Conservation (phyloP, 257 asterid species). For the Dorcoceras hygrometricum region DNA sequence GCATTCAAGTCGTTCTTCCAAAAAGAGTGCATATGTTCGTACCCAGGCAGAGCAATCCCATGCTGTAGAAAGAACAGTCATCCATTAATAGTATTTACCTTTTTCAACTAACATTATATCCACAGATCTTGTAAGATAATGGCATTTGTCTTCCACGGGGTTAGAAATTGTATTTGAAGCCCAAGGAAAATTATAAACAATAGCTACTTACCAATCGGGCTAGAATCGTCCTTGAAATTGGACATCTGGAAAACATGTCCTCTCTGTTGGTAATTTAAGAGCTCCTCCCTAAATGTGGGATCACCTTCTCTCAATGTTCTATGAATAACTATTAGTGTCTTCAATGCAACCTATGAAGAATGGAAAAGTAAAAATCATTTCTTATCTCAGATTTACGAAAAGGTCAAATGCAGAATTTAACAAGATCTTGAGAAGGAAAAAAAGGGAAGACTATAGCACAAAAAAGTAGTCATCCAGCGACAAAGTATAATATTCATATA, state of each 20-base stretch:
- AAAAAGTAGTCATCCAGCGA: background rate
- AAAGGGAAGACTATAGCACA: background rate
- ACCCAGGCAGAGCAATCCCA: conserved; percentile 68
- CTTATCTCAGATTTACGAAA: background rate
- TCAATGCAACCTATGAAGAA: conserved; percentile 46
- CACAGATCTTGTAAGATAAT: too few species aligned
- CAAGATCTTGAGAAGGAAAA: background rate
- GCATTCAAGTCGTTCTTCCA: conserved; percentile 63
- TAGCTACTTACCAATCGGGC: conserved; percentile 42
- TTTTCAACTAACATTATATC: background rate
- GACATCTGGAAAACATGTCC: conserved; percentile 52
- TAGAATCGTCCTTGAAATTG: conserved; percentile 61
- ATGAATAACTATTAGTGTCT: conserved; percentile 54
- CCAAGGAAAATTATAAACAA: too few species aligned
- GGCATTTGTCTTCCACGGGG: background rate
- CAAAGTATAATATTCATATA: too few species aligned
- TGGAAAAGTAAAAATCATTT: background rate
- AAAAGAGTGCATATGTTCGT: conserved; percentile 51
- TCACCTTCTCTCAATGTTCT: conserved; percentile 59
- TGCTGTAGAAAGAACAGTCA: conserved; percentile 29
- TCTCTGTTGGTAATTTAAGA: conserved; percentile 50
- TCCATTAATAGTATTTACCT: background rate
- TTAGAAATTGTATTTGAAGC: too few species aligned
- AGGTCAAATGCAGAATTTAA: background rate
- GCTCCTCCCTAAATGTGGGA: conserved; percentile 56